Base-by-base conservation (phyloP, 768 basidiomycete species). In the Lactifluus pinguis region DNA sequence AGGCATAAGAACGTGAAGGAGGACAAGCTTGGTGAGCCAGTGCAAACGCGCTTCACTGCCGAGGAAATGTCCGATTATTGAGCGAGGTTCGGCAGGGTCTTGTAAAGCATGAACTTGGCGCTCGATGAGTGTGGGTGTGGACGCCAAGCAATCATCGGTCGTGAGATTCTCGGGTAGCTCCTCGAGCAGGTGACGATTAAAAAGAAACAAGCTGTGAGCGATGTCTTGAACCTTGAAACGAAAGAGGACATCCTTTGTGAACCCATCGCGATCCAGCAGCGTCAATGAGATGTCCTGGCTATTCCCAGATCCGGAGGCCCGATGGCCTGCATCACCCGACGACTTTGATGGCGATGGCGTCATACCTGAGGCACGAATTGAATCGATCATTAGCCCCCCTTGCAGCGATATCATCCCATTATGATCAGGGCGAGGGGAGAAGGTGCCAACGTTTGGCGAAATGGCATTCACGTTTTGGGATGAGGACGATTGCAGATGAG, bases 21-120 rank as follows among this genome's bases (percentile, higher is more conserved):
- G 71, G 6, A 92, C 72, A 4, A 88, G 71, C 66, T 81, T 85
- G 14, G 91, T 92, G 45, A 92, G 74, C 89, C 90, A 93, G 69
- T 93, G 87, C 2, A 89, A 87, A 47, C 76, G 77, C 6, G 83
- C 83, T 32, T 87, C 85, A 59, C 74, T 85, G 7, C 89, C 89
- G 63, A 87, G 83, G 17, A 91, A 77, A 25, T 75, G 74, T 15
- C 69, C 47, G 9, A 62, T 17, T 44, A 49, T 41, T 48, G 41
- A 47, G 48, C 34, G 13, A 59, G 17, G 47, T 52, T 49, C 41
- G 38, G 50, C 4, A 34, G 39, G 21, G 25, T 57, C 32, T 17
- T 53, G 29, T 14, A 48, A 21, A 41, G 53, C 34, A 39, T 47
- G 9, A 21, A 44, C 25, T 57, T 60, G 63, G 36, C 42, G 57